Evolutionary conservation across 1,284 basidiomycete species (phyloP), one percentile per base, ranked within the genome.

Genomic region (Sporisorium graminicola): DNA sequence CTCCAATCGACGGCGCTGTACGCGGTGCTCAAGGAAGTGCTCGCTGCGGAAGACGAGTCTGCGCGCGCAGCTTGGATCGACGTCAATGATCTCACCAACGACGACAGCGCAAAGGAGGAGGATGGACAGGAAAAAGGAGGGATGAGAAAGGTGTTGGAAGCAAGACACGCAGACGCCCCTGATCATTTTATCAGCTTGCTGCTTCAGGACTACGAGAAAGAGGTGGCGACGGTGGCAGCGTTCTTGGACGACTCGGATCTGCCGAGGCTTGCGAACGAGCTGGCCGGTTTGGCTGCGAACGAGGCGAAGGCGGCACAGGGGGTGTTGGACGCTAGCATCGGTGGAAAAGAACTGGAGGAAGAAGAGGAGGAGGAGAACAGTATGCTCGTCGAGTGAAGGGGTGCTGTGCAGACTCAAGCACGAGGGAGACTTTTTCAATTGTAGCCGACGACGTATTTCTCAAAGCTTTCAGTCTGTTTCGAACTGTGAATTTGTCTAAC

Each of bases 1-100:
- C 59, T 83, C 16, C 56, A 60, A 9, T 43, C 24, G 2, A 80
- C 78, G 5, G 75, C 58, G 16, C 54, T 80, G 5, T 76, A 62
- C 44, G 40, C 64, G 7, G 50, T 77, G 18, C 47, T 78, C 2
- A n/a, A 18, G 6, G 69, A 70, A 24, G 65, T 77, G 13, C n/a
- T 70, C 2, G 60, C 43, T 0, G 53, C 53, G 2, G 65, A 65
- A 0, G 63, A 69, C 9, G 74, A 62, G 20, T 29, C 37, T 18
- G 62, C 56, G 3, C 13, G 58, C 2, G 8, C 16, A 0, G 58
- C 62, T 3, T 63, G 50, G 29, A 14, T 67, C 18, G 56, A 58
- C 12, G 18, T 65, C 5, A 27, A n/a, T 7, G 67, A 57, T 7
- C 47, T 60, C 0, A 24, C 35, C 10, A n/a, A 26, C 16, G 63